Base-by-base conservation (phyloP, 73 alveolate genomes). In the Paramecium pentaurelia region DNA sequence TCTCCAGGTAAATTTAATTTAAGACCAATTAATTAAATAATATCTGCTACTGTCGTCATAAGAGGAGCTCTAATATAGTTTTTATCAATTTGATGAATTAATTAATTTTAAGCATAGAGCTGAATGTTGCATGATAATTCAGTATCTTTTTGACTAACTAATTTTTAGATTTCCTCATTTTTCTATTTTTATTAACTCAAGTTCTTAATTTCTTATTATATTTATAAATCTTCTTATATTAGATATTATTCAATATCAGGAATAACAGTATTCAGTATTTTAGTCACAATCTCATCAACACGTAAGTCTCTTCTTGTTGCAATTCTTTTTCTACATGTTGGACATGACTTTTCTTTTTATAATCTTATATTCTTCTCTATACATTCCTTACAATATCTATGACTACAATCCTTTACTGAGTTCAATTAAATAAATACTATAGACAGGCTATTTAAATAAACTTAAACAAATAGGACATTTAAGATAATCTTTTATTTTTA, bases 341-440 rank as follows among this genome's bases (percentile, higher is more conserved):
- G 94, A 89, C 94, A 89, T 42, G 80, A 45, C 25, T 89, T 89
- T 8, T 49, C 58, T 45, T 22, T 89, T 32, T 64, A 32, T 22
- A 47, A 42, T 42, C 94, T 58, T 34, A 93, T 93, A 22, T 59
- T 86, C 49, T 92, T 88, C 42, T 90, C 93, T 18, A 93, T 80
- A 75, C 96, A 93, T 27, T 89, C 68, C 45, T 75, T 83, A 49
- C 96, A 93, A 58, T 34, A 93, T 34, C 96, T 58, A 60, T 93
- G 96, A 51, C 92, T 64, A 47, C 96, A 93, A n/a, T 86, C 94
- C 84, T 89, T 89, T 4, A 71, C 91, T 64, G 28, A 64, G 42
- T 64, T 64, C 47, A 34, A 64, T 28, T 28, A 14, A 64, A 64
- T 32, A 64, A 34, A 32, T 64, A 64, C 84, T 64, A 44, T 89